Base-by-base conservation (phyloP, 75 land plant genomes). In the Ceratopteris richardii region DNA sequence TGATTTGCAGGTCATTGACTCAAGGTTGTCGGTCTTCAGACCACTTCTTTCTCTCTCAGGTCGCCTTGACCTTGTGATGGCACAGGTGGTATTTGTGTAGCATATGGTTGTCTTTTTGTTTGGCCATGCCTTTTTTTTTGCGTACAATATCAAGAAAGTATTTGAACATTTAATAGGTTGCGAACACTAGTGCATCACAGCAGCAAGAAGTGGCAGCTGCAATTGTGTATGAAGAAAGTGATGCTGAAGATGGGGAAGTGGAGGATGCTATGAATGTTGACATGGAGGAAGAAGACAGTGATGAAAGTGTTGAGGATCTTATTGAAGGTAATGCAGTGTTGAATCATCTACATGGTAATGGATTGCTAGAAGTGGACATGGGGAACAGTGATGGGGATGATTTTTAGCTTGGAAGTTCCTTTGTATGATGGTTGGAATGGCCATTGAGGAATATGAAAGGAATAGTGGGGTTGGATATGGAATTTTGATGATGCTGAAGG, bases 21-120 rank as follows among this genome's bases (percentile, higher is more conserved):
- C 70, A 4, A 56, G 76, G 64, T 57, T 73, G 31, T 29, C 51
- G 0, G 63, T 73, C n/a, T 73, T 73, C 37, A 60, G 70, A 50
- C 67, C 80, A 29, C 64, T 83, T 24, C 54, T 87, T 24, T 73
- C 72, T 61, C 61, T 83, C 39, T 87, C 87, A 53, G 91, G 91
- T 16, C 71, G 87, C 31, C 58, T 83, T 57, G 79, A 83, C 14
- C 84, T 87, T 2, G 69, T 80, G 24, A 72, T 59, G 61, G 76
- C 87, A 54, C 83, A 87, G 76, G 86, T 82, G 31, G 18, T 25
- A 1, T 53, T 11, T 43, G 25, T n/a, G n/a, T n/a, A n/a, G n/a
- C n/a, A n/a, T n/a, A n/a, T n/a, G n/a, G n/a, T n/a, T n/a, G n/a
- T n/a, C n/a, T n/a, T n/a, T n/a, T n/a, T n/a, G n/a, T n/a, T n/a